Percentiles rank a stretch among this genome's conserved stretches.
These are phyloP conservation scores for Exophiala xenobiotica DNA, from an alignment of 2,329 filamentous ascomycete species.

Conservation along the genomic window DNA sequence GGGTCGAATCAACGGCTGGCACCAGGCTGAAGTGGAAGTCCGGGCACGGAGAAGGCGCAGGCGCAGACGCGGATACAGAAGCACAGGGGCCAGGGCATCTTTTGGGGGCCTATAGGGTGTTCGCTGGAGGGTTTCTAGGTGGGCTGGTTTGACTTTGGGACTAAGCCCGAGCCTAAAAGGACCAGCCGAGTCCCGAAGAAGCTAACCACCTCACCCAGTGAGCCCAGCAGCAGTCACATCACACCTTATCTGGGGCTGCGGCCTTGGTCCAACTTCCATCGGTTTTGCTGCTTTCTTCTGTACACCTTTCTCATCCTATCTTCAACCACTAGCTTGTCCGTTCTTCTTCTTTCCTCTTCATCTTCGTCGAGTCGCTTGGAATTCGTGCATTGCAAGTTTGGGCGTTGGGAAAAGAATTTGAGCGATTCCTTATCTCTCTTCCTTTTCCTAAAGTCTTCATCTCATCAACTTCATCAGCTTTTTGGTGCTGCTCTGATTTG, in stretches of 20 bases:
- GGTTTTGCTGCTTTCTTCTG: slow-evolving; percentile 11
- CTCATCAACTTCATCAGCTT: slow-evolving; percentile 14
- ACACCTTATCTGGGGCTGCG: slow-evolving; percentile 7
- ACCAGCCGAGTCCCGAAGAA: slow-evolving; percentile 1
- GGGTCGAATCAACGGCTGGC: neutral
- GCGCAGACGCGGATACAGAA: no score
- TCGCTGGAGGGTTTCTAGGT: neutral
- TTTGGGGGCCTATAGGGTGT: no score
- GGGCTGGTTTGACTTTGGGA: no score
- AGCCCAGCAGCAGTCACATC: neutral
- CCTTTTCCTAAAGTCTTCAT: slow-evolving; percentile 22
- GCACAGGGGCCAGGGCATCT: no score
- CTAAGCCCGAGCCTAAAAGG: neutral
- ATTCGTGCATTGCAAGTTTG: slow-evolving; percentile 30
- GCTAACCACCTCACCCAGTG: neutral
- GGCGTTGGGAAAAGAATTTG: slow-evolving; percentile 29
- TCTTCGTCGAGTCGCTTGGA: slow-evolving; percentile 27
- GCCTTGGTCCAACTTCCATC: neutral
- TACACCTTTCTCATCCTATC: slow-evolving; percentile 13
- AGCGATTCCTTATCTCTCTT: slow-evolving; percentile 30
- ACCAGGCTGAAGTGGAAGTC: neutral
- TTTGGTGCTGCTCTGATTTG: slow-evolving; percentile 17
- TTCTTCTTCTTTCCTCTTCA: slow-evolving; percentile 25
- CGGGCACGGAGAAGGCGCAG: neutral
- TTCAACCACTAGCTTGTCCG: slow-evolving; percentile 30